Evolutionary conservation across 2,329 filamentous ascomycete genomes (phyloP), one percentile per base, ranked within the genome.

Genomic region (Rhynchosporium graminicola): DNA sequence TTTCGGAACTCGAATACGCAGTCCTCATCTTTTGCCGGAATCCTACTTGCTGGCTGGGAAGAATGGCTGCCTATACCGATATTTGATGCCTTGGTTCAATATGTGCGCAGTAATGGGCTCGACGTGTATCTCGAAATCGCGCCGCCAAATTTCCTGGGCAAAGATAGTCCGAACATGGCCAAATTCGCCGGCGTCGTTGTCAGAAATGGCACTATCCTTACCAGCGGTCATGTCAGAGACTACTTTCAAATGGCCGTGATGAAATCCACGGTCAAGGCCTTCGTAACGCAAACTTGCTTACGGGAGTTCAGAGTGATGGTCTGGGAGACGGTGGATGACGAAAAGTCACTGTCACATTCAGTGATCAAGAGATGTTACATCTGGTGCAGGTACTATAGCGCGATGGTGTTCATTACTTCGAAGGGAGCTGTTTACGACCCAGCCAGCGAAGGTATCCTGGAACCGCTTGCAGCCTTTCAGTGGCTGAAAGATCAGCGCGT

Each of bases 171-270:
- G 9, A 46, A 59, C 9, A 59, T 59, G 56, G 56, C 56, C 9
- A 59, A 59, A n/a, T 59, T 59, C 8, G 31, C 56, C 1, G 56
- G 56, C 10, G 56, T 59, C 6, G 56, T 59, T 47, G 56, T 59
- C 26, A 47, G 56, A 29, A 59, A 59, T n/a, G 56, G 45, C 6
- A 59, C 56, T 10, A 59, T 59, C 40, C 56, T 59, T 1, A 59
- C 56, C 4, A 48, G 43, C 42, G 56, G 56, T n/a, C 56, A 59
- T 42, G 56, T 59, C 7, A 31, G 56, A 36, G 56, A 59, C 46
- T 59, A 59, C 40, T 59, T 59, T n/a, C 56, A 59, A 45, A 59
- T 59, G 56, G 56, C 56, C 10, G 56, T 59, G 20, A 59, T 59
- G 56, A 59, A 59, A 45, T 48, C 56, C 28, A 59, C 56, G 5